A percentile compares a stretch with the other conserved stretches of the same genome.
These are phyloP conservation scores for cucumber (Cucumis sativus) DNA, from an alignment of 306 rosid species.

Conservation along the genomic window Cucumber_9930_V3 NC_026657.2:30709501-30710000, in stretches of 20 bases:
- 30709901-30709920: slow-evolving; percentile 56
- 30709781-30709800: slow-evolving; percentile 15
- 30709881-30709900: slow-evolving; percentile 76
- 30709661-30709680: slow-evolving; percentile 36
- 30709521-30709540: slow-evolving; percentile 50
- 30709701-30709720: slow-evolving; percentile 30
- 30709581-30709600: background rate
- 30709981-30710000: slow-evolving; percentile 97
- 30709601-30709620: background rate
- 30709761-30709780: slow-evolving; percentile 9
- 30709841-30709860: slow-evolving; percentile 21
- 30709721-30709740: slow-evolving; percentile 4
- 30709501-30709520: slow-evolving; percentile 56
- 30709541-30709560: slow-evolving; percentile 54
- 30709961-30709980: slow-evolving; percentile 65
- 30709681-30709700: slow-evolving; percentile 43
- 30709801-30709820: slow-evolving; percentile 20
- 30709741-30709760: background rate
- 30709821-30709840: slow-evolving; percentile 16
- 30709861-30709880: slow-evolving; percentile 97
- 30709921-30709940: slow-evolving; percentile 85
- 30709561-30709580: slow-evolving; percentile 44
- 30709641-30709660: background rate
- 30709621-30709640: background rate
- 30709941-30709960: slow-evolving; percentile 53